Conservation (phyloP, 2,329 filamentous ascomycete species). For the Fusarium udum region DNA sequence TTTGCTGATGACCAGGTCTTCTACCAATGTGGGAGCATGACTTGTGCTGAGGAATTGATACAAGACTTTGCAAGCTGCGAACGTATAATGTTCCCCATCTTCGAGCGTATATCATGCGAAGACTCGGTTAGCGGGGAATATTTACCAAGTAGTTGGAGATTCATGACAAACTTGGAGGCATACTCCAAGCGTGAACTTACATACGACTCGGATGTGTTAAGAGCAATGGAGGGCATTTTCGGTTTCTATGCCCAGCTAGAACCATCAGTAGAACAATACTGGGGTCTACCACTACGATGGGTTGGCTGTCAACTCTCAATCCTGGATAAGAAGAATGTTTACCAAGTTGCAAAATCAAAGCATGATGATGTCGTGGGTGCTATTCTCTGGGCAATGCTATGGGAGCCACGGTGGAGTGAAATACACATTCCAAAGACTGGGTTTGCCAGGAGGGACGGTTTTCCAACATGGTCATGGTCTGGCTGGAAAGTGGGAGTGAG, state of each 20-base stretch:
- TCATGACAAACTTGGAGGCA: neutral
- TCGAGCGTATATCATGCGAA: accelerated
- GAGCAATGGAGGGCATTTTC: neutral
- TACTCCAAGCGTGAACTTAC: neutral
- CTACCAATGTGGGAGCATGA: neutral
- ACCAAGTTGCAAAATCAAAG: neutral
- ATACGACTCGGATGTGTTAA: neutral
- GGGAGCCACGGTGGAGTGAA: neutral
- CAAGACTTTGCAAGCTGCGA: accelerated
- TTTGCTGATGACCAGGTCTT: neutral
- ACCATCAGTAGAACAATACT: neutral
- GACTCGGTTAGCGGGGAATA: accelerated
- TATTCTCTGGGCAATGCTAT: neutral
- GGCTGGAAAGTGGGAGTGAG: neutral
- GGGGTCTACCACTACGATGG: neutral
- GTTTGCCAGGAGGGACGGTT: accelerated
- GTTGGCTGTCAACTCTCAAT: neutral
- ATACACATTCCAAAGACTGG: neutral
- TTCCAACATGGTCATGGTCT: neutral
- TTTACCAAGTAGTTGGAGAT: neutral
- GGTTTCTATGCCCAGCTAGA: neutral
- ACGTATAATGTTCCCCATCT: neutral
- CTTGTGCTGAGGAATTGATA: neutral
- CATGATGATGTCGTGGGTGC: accelerated
- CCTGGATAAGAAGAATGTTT: neutral